These are phyloP conservation scores for Coccomyxa subellipsoidea DNA, from an alignment of 163 green algal genomes.

Conservation along the genomic window DNA sequence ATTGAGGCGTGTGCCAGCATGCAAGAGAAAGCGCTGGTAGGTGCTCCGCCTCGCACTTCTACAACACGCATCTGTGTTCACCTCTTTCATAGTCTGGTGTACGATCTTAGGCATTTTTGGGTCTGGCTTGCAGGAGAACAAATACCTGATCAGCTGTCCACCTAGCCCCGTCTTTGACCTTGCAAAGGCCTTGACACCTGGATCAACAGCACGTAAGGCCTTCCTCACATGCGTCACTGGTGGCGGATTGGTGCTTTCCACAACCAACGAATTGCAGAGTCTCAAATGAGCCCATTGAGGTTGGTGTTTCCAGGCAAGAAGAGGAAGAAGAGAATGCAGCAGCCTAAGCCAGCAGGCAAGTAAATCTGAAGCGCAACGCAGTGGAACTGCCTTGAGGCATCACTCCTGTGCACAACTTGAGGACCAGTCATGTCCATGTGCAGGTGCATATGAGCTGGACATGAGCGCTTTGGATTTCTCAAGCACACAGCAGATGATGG, in stretches of 20 bases:
- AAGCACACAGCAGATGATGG: neutral
- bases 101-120: no score
- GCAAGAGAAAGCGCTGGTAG: neutral
- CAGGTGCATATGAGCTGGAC: slow-evolving; percentile 2
- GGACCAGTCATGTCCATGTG: neutral
- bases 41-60: neutral
- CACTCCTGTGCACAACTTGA: neutral
- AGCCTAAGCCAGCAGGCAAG: neutral
- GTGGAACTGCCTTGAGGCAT: no score
- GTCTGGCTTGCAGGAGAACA: neutral
- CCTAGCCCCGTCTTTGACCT: neutral
- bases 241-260: neutral
- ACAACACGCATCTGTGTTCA: neutral
- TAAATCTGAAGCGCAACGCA: no score
- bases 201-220: neutral
- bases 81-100: neutral
- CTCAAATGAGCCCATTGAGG: neutral
- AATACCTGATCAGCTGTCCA: neutral
- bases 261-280: neutral
- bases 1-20: neutral
- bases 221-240: neutral
- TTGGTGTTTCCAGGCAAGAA: neutral
- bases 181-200: neutral
- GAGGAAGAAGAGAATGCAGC: neutral
- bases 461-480: neutral